Evolutionary conservation across 2,329 filamentous ascomycete species (phyloP).

Genomic region (Gliomastix tumulicola): DNA sequence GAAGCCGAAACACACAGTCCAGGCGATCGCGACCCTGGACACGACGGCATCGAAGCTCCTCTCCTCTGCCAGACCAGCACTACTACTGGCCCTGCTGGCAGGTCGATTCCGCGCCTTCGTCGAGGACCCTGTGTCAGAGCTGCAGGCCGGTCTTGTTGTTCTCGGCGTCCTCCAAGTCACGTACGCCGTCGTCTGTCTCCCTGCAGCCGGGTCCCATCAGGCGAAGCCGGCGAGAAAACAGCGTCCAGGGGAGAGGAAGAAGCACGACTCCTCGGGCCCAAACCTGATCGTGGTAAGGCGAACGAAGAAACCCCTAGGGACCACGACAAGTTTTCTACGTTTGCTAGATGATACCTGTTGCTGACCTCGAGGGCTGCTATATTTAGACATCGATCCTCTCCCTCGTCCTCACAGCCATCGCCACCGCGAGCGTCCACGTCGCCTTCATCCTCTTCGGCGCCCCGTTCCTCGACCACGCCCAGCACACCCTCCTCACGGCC

Average conservation of each 20-base stretch:
- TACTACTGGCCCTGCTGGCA: conserved; percentile 59
- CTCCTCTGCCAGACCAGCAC: conserved; percentile 59
- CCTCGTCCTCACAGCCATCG: conserved; percentile 56
- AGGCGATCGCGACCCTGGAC: conserved; percentile 28
- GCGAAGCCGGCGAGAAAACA: conserved; percentile 37
- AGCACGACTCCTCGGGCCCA: conserved; percentile 28
- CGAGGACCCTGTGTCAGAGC: conserved; percentile 57
- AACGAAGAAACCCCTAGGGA: too few species aligned
- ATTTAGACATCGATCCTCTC: conserved; percentile 37
- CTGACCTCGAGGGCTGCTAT: too few species aligned
- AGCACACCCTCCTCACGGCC: conserved; percentile 73
- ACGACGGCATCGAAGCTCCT: conserved; percentile 37
- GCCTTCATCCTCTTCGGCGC: conserved; percentile 84
- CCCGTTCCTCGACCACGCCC: conserved; percentile 73
- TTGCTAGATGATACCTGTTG: too few species aligned
- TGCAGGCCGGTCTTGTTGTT: conserved; percentile 54
- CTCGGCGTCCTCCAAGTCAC: conserved; percentile 57
- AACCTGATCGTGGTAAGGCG: conserved; percentile 41
- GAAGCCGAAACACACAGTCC: conserved; percentile 18
- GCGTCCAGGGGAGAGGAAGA: conserved; percentile 49
- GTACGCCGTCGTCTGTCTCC: conserved; percentile 58
- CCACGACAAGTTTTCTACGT: too few species aligned
- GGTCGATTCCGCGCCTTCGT: conserved; percentile 62
- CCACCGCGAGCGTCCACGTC: conserved; percentile 56
- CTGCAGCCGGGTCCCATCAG: conserved; percentile 44